Evolutionary conservation across 2,329 filamentous ascomycete genomes (phyloP), one percentile per base, ranked within the genome.

Genomic region (Pezicula carpinea): DNA sequence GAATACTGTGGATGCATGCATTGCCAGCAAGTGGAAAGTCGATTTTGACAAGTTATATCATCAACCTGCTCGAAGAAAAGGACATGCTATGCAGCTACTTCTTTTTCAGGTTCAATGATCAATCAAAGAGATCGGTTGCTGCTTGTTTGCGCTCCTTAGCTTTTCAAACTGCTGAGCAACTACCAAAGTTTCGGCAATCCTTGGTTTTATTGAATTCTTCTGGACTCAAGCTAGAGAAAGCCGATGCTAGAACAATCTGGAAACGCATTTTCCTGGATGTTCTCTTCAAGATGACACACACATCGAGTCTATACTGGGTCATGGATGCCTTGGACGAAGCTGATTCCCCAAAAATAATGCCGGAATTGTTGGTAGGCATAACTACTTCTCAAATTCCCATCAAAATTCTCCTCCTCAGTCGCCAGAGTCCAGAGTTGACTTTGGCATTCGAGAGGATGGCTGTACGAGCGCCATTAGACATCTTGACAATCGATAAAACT

Each of bases 1-100:
- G 47, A 40, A 15, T 66, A 11, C 26, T 65, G 7, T 67, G 65
- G 64, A 35, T 62, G 18, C 38, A 51, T 45, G 64, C 47, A 15
- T 36, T 36, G 4, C 54, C 66, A 3, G 66, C 51, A 1, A 58
- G 43, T 34, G 66, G 65, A 4, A 68, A 68, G 36, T 66, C 66
- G 2, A 57, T 66, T 8, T 19, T 63, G 10, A 54, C 62, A 5
- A 50, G 61, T 3, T 59, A 48, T 46, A 46, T 61, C 29, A 59
- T 65, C 36, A 49, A 62, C 22, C 47, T 55, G 35, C 50, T 61
- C 8, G 46, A 39, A 21, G 43, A 53, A n/a, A 13, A 32, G 17
- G 51, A 43, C 17, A 17, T 35, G 13, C 17, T 13, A 5, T 59
- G 53, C 48, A 48, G 52, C 5, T 68, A 63, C 41, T 64, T 56